Conservation (phyloP, 2,329 filamentous ascomycete genomes). For the Sphaceloma murrayae region DNA sequence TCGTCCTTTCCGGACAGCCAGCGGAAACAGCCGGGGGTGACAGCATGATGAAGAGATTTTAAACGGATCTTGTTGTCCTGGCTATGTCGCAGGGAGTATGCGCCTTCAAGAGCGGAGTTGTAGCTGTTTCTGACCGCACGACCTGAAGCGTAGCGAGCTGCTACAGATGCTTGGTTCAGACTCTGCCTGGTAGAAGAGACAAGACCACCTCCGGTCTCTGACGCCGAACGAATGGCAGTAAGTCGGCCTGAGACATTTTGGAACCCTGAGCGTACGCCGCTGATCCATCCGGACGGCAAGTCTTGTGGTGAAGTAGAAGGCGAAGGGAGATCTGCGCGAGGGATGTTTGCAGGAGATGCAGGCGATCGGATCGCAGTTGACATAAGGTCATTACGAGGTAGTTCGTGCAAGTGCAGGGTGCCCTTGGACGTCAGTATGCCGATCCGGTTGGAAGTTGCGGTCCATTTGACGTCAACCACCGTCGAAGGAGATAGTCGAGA, state of each 20-base stretch:
- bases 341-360: slow-evolving; percentile 1
- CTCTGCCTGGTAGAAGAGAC: slow-evolving; percentile 14
- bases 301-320: slow-evolving; percentile 19
- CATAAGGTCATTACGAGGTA: slow-evolving; percentile 43
- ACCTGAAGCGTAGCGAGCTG: slow-evolving; percentile 51
- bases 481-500: slow-evolving; percentile 84
- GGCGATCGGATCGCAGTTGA: slow-evolving; percentile 11
- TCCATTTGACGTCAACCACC: slow-evolving; percentile 86
- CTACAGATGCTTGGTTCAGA: slow-evolving; percentile 34
- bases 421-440: slow-evolving; percentile 89
- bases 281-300: slow-evolving; percentile 18
- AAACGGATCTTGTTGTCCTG: slow-evolving; percentile 66
- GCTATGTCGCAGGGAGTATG: slow-evolving; percentile 62
- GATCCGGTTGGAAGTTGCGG: slow-evolving; percentile 68
- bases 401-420: slow-evolving; percentile 86
- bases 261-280: slow-evolving; percentile 18
- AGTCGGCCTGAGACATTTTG: slow-evolving; percentile 17
- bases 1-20: slow-evolving; percentile 56
- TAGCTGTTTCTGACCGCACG: slow-evolving; percentile 64
- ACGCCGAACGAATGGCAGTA: slow-evolving; percentile 14
- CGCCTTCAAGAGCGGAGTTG: slow-evolving; percentile 58
- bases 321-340: slow-evolving; percentile 16
- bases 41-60: slow-evolving; percentile 46
- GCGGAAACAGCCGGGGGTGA: slow-evolving; percentile 51
- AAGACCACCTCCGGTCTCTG: slow-evolving; percentile 12